Conservation (phyloP, 495 filamentous ascomycete species). For the Ramalina intermedia region DNA sequence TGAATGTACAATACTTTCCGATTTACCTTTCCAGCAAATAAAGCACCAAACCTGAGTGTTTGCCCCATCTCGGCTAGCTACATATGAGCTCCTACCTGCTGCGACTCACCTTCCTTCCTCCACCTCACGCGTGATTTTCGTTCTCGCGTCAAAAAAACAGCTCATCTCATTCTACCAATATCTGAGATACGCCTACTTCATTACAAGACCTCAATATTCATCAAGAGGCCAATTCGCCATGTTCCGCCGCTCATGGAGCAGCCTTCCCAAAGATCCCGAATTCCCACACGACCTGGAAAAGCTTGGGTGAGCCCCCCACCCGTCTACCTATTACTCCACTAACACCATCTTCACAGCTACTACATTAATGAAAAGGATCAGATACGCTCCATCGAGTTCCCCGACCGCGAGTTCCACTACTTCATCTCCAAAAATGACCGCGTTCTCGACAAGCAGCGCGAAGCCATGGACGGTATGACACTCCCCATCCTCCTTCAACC, state of each 20-base stretch:
- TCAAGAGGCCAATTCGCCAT: slow-evolving; percentile 26
- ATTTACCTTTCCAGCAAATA: too few relatives aligned
- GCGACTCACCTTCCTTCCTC: too few relatives aligned
- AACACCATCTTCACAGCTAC: slow-evolving; percentile 35
- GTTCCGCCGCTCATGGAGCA: slow-evolving; percentile 49
- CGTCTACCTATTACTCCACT: slow-evolving; percentile 3
- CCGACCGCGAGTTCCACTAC: slow-evolving; percentile 56
- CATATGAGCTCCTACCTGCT: too few relatives aligned
- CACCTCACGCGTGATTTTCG: too few relatives aligned
- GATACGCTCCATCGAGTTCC: slow-evolving; percentile 50
- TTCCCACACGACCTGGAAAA: slow-evolving; percentile 47
- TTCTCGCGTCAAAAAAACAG: too few relatives aligned
- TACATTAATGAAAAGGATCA: slow-evolving; percentile 57
- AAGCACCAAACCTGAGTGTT: too few relatives aligned
- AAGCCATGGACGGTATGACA: slow-evolving; percentile 50
- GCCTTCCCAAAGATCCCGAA: slow-evolving; percentile 55
- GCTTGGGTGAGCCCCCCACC: slow-evolving; percentile 45
- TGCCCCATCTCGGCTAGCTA: too few relatives aligned
- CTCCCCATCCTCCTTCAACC: not conserved
- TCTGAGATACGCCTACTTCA: not conserved
- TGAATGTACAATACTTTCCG: too few relatives aligned
- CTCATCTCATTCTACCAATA: not conserved
- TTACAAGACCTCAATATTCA: not conserved
- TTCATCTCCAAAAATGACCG: slow-evolving; percentile 55
- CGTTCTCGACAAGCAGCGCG: slow-evolving; percentile 53